Base-by-base conservation (phyloP, 2,329 filamentous ascomycete genomes). In the Trichoderma koningiopsis region DNA sequence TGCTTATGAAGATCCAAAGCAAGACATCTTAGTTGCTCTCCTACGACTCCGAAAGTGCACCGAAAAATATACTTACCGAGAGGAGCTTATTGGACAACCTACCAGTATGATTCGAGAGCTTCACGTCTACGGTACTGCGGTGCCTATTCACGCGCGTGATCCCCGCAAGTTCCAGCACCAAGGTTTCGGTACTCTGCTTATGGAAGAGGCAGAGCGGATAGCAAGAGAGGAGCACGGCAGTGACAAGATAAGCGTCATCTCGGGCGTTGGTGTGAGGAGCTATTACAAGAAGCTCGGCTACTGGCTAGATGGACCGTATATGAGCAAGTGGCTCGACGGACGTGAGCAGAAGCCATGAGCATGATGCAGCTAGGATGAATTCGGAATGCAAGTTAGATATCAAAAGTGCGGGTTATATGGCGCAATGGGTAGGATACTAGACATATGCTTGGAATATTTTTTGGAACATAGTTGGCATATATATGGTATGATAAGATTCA, bases 91-190 rank as follows among this genome's bases (percentile, higher is more conserved):
- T 0, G 90, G 89, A 2, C 95, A 98, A 81, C 93, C 92, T 59
- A 97, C 93, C 0, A 97, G 93, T 80, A 86, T 99, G 75, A 94
- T 99, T 5, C 88, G 96, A 61, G 96, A 99, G 80, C 84, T 99
- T 68, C 96, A 99, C 80, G 96, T 99, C 0, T 99, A 99, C 78
- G 96, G 96, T 8, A 95, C 93, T 24, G 96, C 96, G 0, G 96
- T 99, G n/a, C 96, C 96, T 0, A 92, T 99, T 57, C 96, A 99
- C 80, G 95, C 94, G 10, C 88, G 96, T 68, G 96, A 99, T 75
- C 94, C 95, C 24, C 91, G 92, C 80, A 98, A 98, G 81, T 98
- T 98, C 81, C 96, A 99, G 83, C 96, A 99, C 81, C 96, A 97
- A 79, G 96, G 96, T 0, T 99, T 97, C 74, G 96, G 96, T 59